A percentile compares a stretch with the other conserved stretches of the same genome.
These are phyloP conservation scores for Drechslerella dactyloides DNA, from an alignment of 2,329 filamentous ascomycete genomes.

Conservation along the genomic window DNA sequence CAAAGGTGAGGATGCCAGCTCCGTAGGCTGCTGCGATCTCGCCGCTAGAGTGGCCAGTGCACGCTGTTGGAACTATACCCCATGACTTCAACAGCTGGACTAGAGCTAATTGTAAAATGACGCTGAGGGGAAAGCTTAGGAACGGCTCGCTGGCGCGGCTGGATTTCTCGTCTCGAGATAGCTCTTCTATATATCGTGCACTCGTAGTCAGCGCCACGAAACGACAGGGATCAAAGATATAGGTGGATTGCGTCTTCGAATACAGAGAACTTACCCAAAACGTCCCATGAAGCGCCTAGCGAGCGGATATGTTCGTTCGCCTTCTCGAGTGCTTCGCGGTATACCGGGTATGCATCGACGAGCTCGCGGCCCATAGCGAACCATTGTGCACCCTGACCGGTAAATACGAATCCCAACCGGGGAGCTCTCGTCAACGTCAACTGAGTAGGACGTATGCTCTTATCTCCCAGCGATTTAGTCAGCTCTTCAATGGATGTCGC, in stretches of 20 bases:
- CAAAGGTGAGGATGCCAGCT: conserved; percentile 56
- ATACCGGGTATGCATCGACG: conserved; percentile 43
- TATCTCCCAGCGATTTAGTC: background rate
- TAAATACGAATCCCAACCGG: conserved; percentile 57
- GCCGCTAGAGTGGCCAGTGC: conserved; percentile 60
- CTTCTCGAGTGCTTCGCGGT: background rate
- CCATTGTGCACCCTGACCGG: conserved; percentile 62
- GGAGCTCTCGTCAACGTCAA: background rate
- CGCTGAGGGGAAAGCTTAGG: conserved; percentile 63
- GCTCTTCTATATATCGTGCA: background rate
- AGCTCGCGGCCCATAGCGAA: conserved; percentile 59
- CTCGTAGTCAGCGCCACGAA: background rate
- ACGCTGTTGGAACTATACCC: conserved; percentile 56
- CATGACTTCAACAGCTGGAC: conserved; percentile 58
- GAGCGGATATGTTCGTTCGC: background rate
- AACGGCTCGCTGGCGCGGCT: conserved; percentile 57
- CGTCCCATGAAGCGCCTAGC: no score
- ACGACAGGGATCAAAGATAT: no score
- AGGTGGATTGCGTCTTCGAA: no score
- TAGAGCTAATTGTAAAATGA: conserved; percentile 64
- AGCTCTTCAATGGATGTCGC: background rate
- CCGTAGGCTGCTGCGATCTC: conserved; percentile 62
- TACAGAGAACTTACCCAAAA: no score
- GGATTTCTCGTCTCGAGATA: background rate
- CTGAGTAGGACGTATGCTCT: background rate